Evolutionary conservation across 768 basidiomycete species (phyloP).

Genomic region (Russula brevipes): DNA sequence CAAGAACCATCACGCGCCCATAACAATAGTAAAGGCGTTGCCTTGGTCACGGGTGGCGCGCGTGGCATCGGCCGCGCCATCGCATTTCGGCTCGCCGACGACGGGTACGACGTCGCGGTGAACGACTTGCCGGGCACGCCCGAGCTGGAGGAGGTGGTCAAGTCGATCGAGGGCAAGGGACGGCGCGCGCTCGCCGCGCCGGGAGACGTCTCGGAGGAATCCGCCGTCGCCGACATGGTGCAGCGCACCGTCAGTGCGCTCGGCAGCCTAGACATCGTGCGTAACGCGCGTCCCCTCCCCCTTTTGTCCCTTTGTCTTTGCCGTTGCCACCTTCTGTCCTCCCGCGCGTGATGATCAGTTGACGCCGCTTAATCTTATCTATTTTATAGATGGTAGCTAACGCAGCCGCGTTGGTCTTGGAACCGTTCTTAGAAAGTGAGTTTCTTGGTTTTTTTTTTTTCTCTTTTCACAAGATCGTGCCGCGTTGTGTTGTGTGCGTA

Average conservation of each 20-base stretch:
- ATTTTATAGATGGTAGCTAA: slow-evolving; percentile 21
- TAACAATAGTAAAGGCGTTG: slow-evolving; percentile 10
- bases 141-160: not conserved
- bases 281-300: not conserved
- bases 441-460: not conserved
- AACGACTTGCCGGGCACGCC: slow-evolving; percentile 19
- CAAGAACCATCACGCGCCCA: not conserved
- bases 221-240: slow-evolving; percentile 5
- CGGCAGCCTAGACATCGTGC: slow-evolving; percentile 21
- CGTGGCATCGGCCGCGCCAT: slow-evolving; percentile 25
- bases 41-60: slow-evolving; percentile 26
- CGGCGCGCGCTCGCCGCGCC: not conserved
- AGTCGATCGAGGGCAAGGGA: slow-evolving; percentile 13
- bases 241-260: slow-evolving; percentile 7
- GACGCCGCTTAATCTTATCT: too few relatives aligned
- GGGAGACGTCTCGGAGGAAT: slow-evolving; percentile 17
- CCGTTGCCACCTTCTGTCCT: too few relatives aligned
- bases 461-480: too few relatives aligned
- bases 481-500: not conserved
- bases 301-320: not conserved
- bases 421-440: slow-evolving; percentile 7
- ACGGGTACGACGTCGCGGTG: slow-evolving; percentile 23
- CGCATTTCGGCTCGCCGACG: slow-evolving; percentile 26
- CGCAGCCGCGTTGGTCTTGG: slow-evolving; percentile 6
- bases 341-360: too few relatives aligned